phyloP scores from a whole-genome alignment of 192 early-diverging fungal genomes.

The Chytriomyces hyalinus region DNA sequence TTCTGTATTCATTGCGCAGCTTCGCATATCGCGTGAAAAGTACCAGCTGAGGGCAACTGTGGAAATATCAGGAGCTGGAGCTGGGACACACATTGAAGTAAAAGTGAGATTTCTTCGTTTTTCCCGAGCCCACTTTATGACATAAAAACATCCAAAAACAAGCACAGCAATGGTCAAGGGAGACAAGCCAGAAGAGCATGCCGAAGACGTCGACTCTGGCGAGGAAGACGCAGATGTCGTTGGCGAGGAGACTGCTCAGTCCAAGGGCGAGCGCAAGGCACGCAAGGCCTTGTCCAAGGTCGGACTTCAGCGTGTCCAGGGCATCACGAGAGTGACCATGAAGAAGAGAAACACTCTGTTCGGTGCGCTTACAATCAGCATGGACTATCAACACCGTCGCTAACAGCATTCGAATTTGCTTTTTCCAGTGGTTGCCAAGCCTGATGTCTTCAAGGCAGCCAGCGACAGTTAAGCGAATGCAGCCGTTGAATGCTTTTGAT shows the following conservation, averaged over 20 bases:
- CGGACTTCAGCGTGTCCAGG: slow-evolving; percentile 85
- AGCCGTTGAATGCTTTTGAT: neutral
- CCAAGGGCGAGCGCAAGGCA: slow-evolving; percentile 93
- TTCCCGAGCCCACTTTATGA: too few relatives aligned
- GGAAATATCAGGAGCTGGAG: too few relatives aligned
- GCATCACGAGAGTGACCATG: slow-evolving; percentile 88
- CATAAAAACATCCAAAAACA: too few relatives aligned
- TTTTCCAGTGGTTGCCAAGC: slow-evolving; percentile 71
- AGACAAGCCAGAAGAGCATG: neutral
- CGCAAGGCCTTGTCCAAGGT: slow-evolving; percentile 93
- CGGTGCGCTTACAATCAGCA: slow-evolving; percentile 85
- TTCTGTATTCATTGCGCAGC: too few relatives aligned
- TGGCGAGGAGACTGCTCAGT: slow-evolving; percentile 57
- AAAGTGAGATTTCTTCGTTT: too few relatives aligned
- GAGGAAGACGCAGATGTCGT: slow-evolving; percentile 32
- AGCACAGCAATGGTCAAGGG: too few relatives aligned
- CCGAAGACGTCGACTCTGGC: neutral
- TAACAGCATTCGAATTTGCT: slow-evolving; percentile 68
- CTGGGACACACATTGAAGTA: too few relatives aligned
- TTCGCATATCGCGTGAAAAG: too few relatives aligned
- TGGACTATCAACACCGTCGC: slow-evolving; percentile 76
- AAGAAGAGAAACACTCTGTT: slow-evolving; percentile 82
- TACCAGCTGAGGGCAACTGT: too few relatives aligned
- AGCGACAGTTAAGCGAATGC: slow-evolving; percentile 67
- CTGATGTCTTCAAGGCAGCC: slow-evolving; percentile 93